These are phyloP conservation scores for Bryopsis sp. DNA, from an alignment of 139 green algal species.

Conservation along the genomic window DNA sequence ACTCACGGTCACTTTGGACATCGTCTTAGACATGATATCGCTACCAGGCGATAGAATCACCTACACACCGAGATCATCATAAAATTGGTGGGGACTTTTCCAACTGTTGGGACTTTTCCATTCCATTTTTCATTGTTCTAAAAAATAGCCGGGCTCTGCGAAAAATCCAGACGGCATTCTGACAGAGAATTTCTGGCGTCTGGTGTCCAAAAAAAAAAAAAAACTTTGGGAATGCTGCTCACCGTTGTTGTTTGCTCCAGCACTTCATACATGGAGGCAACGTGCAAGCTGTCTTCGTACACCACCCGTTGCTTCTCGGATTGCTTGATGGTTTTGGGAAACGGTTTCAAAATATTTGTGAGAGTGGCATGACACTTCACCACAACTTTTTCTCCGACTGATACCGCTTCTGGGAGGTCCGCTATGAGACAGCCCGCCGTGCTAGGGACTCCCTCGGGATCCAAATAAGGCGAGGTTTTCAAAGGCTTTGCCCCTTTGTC, in stretches of 20 bases:
- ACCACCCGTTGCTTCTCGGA: constrained; percentile 61
- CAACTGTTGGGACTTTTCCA: background rate
- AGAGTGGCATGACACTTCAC: no score
- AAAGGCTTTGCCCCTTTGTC: no score
- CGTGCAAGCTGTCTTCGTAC: constrained; percentile 41
- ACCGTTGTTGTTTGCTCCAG: background rate
- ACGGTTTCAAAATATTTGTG: constrained; percentile 41
- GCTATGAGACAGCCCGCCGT: no score
- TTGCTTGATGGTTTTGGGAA: constrained; percentile 54
- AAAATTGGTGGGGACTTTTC: background rate
- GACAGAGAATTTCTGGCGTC: background rate
- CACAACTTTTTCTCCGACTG: no score
- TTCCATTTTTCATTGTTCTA: background rate
- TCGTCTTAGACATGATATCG: constrained; percentile 8
- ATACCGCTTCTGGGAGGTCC: no score
- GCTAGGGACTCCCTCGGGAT: no score
- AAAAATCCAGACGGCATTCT: background rate
- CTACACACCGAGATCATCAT: constrained; percentile 16
- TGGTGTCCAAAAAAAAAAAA: background rate
- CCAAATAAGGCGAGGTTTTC: no score
- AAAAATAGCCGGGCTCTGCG: background rate
- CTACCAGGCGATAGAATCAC: background rate
- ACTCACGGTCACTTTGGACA: constrained; percentile 19
- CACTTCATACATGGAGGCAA: constrained; percentile 1
- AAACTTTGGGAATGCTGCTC: background rate